Base-by-base conservation (phyloP, 2,329 filamentous ascomycete species). In the Cordyceps farinosa region DNA sequence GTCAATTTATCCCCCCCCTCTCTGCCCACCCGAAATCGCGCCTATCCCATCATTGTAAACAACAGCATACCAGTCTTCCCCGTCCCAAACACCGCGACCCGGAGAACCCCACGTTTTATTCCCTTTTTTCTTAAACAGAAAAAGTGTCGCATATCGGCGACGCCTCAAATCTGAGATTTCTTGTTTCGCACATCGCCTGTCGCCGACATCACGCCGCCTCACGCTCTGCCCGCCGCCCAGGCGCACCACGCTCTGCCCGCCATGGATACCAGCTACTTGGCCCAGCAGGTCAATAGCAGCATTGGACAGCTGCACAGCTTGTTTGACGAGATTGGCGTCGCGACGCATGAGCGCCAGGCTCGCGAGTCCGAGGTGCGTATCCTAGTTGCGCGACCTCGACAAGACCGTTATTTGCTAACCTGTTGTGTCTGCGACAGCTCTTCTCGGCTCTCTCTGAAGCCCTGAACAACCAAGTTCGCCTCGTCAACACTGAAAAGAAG, bases 281-380 rank as follows among this genome's bases (percentile, higher is more conserved):
- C 92, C 70, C 92, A 96, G 76, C 95, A 98, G 85, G 91, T 99
- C 79, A 95, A 92, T 69, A 92, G 86, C 71, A 97, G 97, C 73
- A 92, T 98, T 74, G 87, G 87, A 76, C 92, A 97, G 78, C 85
- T 99, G 65, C 94, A 98, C 78, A 90, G 90, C 68, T 85, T 98
- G 64, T 99, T 97, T 73, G 95, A 99, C 76, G 94, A 99, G 74
- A 99, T 99, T 72, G 95, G 95, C 64, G 90, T 99, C n/a, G 87
- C 94, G 34, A 87, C 81, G 72, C 92, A 97, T 87, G 95, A 98
- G 76, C 90, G 95, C 72, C 92, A 98, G 74, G 84, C 86, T 56
- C 85, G 95, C 71, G 94, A 98, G 75, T 86, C 91, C 74, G 92
- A 97, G 87, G 93, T 96, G 80, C 84, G 65, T 17, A 22, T 5